Base-by-base conservation (phyloP, 148 eudicot species). In the Vaccinium corymbosum region DNA sequence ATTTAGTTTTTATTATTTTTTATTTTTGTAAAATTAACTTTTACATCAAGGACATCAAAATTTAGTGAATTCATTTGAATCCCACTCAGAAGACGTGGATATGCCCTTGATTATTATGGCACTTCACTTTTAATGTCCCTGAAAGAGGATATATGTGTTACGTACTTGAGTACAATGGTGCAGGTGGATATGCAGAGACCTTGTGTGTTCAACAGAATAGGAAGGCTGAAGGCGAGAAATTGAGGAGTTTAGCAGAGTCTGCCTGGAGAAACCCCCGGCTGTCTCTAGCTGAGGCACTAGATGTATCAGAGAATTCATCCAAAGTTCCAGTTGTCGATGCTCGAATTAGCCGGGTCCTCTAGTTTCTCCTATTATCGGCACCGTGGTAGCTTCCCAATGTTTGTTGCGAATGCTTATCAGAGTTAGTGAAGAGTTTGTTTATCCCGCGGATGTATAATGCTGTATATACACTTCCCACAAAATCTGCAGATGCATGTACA, bases 151-250 rank as follows among this genome's bases (percentile, higher is more conserved):
- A 0, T 72, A 22, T 76, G 42, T 42, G 11, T 22, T 1, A 38
- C 7, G 46, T 15, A 9, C 3, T 80, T 61, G 75, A 38, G 79
- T 80, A 71, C 77, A 77, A 29, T 79, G 84, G 52, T 87, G 85
- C 79, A 96, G 99, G 99, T 35, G 99, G 94, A 35, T 96, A 93
- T 86, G 99, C 94, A 71, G 97, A 96, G 87, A 88, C 87, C 35
- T 90, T 96, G 35, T 82, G 89, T 62, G 88, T 96, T 83, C 99
- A 96, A 80, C 91, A 91, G 81, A 92, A 91, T 76, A 91, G 99
- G 84, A 94, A 91, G 82, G 94, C 83, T 20, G 98, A 93, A 88
- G 98, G 94, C 19, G 94, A 91, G 84, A 91, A 82, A 83, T 86
- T 93, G 98, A 94, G 89, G 91, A 88, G 82, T 15, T 96, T 98